Evolutionary conservation across 352 stramenopile species (phyloP).

Genomic region (Elongisporangium senticosum): DNA sequence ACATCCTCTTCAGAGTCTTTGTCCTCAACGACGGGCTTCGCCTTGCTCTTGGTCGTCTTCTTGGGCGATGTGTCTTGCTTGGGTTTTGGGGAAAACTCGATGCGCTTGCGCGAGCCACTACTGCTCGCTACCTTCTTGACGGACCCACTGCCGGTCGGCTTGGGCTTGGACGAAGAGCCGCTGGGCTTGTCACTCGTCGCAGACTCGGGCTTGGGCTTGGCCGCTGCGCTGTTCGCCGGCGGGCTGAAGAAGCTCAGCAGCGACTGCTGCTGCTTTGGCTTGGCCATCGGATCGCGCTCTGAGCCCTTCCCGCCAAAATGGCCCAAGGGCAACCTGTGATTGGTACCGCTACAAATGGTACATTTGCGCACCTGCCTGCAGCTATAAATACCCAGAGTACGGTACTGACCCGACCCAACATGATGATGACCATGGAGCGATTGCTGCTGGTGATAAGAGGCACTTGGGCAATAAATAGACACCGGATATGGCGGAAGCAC

Average conservation of each 20-base stretch:
- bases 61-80: constrained; percentile 12
- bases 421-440: too few species aligned
- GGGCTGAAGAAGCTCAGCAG: constrained; percentile 85
- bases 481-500: neutral
- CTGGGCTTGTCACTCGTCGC: constrained; percentile 3
- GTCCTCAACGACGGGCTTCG: constrained; percentile 15
- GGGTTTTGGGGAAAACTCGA: constrained; percentile 65
- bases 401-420: neutral
- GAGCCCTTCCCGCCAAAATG: neutral
- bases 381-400: neutral
- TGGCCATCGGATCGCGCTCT: constrained; percentile 15
- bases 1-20: neutral
- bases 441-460: neutral
- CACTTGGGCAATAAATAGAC: neutral
- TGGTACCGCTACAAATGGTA: neutral
- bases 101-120: constrained; percentile 44
- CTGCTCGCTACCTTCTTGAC: constrained; percentile 5
- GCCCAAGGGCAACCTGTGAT: neutral
- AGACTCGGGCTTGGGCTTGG: constrained; percentile 18
- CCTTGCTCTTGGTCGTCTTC: constrained; percentile 3
- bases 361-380: neutral
- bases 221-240: constrained; percentile 22
- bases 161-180: constrained; percentile 12
- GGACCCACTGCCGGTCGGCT: constrained; percentile 5
- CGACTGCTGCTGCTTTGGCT: constrained; percentile 65